A percentile compares a stretch with the other conserved stretches of the same genome.
Evolutionary conservation across 2,329 filamentous ascomycete genomes (phyloP).

Genomic region (Fusarium protoensiforme): DNA sequence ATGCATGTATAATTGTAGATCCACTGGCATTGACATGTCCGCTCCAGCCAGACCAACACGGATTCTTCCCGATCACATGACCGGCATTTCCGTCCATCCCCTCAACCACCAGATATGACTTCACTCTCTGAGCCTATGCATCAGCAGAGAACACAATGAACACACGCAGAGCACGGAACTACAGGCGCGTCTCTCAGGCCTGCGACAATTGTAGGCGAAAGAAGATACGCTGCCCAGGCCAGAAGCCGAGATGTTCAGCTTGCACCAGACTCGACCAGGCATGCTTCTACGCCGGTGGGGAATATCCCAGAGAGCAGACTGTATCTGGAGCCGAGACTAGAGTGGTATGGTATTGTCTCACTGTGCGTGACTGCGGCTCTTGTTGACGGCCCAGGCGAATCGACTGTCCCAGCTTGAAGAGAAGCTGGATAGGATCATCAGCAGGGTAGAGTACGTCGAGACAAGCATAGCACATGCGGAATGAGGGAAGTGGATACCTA

Average conservation of each 20-base stretch:
- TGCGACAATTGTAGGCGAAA: slow-evolving; percentile 11
- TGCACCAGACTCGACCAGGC: slow-evolving; percentile 16
- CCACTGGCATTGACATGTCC: neutral
- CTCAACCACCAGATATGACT: neutral
- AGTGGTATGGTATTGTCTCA: neutral
- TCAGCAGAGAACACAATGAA: neutral
- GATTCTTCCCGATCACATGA: neutral
- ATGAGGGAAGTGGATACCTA: neutral
- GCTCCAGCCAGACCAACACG: neutral
- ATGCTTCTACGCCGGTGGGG: slow-evolving; percentile 3
- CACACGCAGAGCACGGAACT: neutral
- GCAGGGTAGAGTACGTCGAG: slow-evolving; percentile 9
- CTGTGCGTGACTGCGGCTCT: rapidly evolving
- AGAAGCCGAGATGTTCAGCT: slow-evolving; percentile 27
- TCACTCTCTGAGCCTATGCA: neutral
- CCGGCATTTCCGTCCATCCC: neutral
- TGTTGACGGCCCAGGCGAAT: slow-evolving; percentile 4
- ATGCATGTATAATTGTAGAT: too few relatives aligned
- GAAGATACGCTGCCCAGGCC: slow-evolving; percentile 29
- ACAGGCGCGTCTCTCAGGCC: neutral
- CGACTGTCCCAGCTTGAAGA: slow-evolving; percentile 25
- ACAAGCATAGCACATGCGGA: neutral
- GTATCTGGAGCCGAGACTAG: neutral
- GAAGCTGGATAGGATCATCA: slow-evolving; percentile 26
- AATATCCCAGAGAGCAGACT: neutral